Evolutionary conservation across 78 protist species (phyloP), one percentile per base, ranked within the genome.

Genomic region (Dictyostelium capitatum): DNA sequence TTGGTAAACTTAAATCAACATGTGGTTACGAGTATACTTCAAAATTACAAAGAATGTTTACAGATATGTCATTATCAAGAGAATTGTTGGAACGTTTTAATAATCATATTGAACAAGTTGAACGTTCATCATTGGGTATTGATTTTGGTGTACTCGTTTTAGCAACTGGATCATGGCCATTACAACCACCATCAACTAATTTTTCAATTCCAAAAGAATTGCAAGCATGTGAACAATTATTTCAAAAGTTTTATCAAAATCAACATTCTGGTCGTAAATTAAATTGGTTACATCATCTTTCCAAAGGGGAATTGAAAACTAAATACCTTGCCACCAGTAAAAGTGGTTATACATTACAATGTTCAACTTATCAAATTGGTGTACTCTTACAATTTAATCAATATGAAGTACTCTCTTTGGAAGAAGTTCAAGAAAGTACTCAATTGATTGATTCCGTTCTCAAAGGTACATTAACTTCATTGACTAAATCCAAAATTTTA

Each of bases 11-110:
- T 69, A 95, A 97, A 47, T 94, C 96, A 37, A 79, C 90, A 2
- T 94, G 96, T 69, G 98, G 98, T 8, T 90, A 90, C 53, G 98
- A 97, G 65, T 97, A 96, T 89, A 97, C 98, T 0, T 51, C 96
- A 6, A 97, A 97, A 74, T 91, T 97, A 30, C 97, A 96, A 69
- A 84, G 97, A 59, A 97, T 97, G 98, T 97, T 96, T 83, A 94
- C 95, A 15, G 98, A 97, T 89, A 96, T 97, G 87, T 62, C 89
- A 9, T 73, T 94, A 32, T 90, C 95, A 47, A 56, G 90, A 50
- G 91, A 81, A 12, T 41, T 90, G 23, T 25, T 90, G 25, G 92
- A 95, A 3, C 32, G 89, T 57, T 95, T 95, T 92, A 74, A 89
- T 23, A 57, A 25, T 14, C 78, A 69, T 41, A 59, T 83, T 12